phyloP scores from a whole-genome alignment of 163 green algal species.

The Scenedesmus sp. region DNA sequence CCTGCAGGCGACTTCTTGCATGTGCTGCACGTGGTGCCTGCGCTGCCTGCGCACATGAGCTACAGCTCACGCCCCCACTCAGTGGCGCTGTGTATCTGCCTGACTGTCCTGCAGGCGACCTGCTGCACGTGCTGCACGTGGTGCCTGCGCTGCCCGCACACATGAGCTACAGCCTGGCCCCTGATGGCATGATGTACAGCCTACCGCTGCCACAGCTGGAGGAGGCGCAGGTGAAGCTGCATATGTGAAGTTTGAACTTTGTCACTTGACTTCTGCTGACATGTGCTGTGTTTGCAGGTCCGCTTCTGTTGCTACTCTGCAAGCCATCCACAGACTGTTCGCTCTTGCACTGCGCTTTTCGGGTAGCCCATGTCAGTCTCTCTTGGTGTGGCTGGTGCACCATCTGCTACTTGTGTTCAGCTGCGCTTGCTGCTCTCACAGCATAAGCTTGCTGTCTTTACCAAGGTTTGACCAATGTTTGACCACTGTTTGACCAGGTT shows the following conservation, averaged over 20 bases:
- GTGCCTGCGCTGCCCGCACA: slow-evolving; percentile 41
- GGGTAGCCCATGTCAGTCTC: too few species aligned
- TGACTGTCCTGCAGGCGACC: neutral
- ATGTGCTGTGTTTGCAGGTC: neutral
- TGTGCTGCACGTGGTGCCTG: slow-evolving; percentile 26
- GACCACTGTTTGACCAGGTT: slow-evolving; percentile 1
- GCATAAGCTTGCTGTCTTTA: neutral
- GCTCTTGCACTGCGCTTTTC: too few species aligned
- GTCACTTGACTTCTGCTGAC: neutral
- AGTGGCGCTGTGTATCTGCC: neutral
- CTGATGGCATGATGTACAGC: slow-evolving; percentile 47
- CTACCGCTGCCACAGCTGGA: slow-evolving; percentile 43
- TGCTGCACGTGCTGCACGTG: slow-evolving; percentile 39
- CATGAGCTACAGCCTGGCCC: slow-evolving; percentile 41
- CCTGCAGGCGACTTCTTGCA: neutral
- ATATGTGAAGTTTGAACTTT: too few species aligned
- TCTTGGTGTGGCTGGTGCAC: too few species aligned
- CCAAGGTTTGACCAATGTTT: neutral
- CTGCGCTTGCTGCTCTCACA: neutral
- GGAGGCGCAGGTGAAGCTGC: slow-evolving; percentile 28
- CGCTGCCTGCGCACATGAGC: neutral
- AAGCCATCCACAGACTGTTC: neutral
- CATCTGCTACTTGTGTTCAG: too few species aligned
- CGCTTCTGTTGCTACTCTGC: neutral
- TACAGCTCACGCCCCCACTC: neutral